Evolutionary conservation across 495 filamentous ascomycete species (phyloP).

Genomic region (Aspergillus conjunctus): DNA sequence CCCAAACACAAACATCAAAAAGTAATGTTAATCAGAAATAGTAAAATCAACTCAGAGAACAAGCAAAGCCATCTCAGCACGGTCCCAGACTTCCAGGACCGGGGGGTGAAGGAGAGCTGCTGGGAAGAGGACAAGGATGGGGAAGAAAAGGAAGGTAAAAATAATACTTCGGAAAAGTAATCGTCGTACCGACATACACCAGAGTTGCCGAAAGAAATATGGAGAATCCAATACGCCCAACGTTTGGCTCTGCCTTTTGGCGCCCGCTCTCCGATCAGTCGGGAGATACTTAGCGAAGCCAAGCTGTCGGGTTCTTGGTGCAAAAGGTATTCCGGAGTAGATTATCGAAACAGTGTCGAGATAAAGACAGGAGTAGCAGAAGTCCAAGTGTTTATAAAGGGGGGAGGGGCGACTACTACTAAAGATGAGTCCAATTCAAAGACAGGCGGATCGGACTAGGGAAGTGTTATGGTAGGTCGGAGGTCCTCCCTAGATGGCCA

Average conservation of each 20-base stretch:
- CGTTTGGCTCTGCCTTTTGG: conserved; percentile 16
- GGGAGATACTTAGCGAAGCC: conserved; percentile 31
- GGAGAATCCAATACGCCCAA: conserved; percentile 19
- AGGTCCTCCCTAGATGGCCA: too few species aligned
- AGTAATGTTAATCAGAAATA: neutral
- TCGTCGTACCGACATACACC: neutral
- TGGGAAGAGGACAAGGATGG: neutral
- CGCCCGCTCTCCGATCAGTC: conserved; percentile 32
- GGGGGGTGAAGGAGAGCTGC: conserved; percentile 11
- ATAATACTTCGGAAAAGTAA: neutral
- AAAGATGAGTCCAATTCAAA: neutral
- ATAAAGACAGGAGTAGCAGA: conserved; percentile 18
- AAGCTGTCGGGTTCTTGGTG: conserved; percentile 33
- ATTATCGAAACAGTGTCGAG: conserved; percentile 17
- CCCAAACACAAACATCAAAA: conserved; percentile 11
- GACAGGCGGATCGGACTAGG: neutral
- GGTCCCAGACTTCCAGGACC: conserved; percentile 9
- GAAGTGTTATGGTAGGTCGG: neutral
- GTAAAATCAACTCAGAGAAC: neutral
- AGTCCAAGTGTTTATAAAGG: conserved; percentile 24
- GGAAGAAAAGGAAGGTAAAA: conserved; percentile 6
- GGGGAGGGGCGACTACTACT: neutral
- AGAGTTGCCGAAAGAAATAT: conserved; percentile 11
- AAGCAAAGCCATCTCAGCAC: conserved; percentile 12
- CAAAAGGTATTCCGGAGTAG: conserved; percentile 22